Evolutionary conservation across 768 basidiomycete species (phyloP), one percentile per base, ranked within the genome.

Genomic region (Suillus alpinus): DNA sequence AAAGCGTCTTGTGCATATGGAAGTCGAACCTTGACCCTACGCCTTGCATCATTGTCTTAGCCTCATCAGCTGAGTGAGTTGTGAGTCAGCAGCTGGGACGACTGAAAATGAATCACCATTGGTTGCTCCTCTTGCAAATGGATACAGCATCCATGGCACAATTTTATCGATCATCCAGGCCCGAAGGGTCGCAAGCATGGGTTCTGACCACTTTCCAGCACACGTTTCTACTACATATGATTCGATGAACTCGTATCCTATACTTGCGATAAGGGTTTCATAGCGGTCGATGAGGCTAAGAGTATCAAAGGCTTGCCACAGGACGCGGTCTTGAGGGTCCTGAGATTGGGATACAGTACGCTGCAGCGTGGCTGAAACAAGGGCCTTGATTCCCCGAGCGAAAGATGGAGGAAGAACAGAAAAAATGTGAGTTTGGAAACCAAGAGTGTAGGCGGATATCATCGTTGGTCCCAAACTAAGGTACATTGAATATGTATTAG

Each of bases 1-100:
- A 93, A 29, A 98, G 77, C 2, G 89, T 92, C 72, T 95, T 95
- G 73, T 93, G 91, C 67, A 98, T 86, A 65, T 96, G 92, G 66
- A 94, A 95, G 66, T 98, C 95, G 68, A 98, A 91, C 47, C 92
- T 79, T 1, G 89, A 86, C 26, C 91, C 88, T 14, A 93, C 86
- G 2, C 88, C 88, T 67, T 87, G 84, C 56, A 96, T 75, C 86
- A 90, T 81, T 39, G 80, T 71, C 68, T 86, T 78, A 36, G 89
- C 85, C 73, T 94, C 87, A 60, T 91, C 85, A 64, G 85, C 85
- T 92, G 65, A 63, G 51, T 50, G 10, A 50, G n/a, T 50, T n/a
- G n/a, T 39, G 23, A 57, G 39, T 57, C 29, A 60, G 58, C 59
- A 65, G 23, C 34, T 59, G 53, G 53, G 23, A 63, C 43, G 20